These are phyloP conservation scores for Paramecium sexaurelia DNA, from an alignment of 73 alveolate species.

Conservation along the genomic window DNA sequence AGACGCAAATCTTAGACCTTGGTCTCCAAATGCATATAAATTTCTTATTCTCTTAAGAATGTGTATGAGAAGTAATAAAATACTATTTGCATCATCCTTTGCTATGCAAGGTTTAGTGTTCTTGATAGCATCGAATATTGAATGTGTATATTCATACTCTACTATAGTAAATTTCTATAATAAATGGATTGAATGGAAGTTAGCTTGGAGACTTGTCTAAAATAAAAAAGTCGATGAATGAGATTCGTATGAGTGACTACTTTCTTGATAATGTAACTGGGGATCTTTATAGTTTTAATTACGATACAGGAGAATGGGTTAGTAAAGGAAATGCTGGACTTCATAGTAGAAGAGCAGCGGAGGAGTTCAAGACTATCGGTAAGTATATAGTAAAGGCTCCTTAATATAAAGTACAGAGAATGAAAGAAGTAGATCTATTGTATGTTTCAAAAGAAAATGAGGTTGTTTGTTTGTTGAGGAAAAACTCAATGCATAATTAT, in stretches of 20 bases:
- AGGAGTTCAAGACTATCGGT: slow-evolving; percentile 59
- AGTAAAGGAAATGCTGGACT: slow-evolving; percentile 93
- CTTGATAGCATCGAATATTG: slow-evolving; percentile 58
- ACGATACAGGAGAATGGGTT: slow-evolving; percentile 84
- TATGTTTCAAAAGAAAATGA: slow-evolving; percentile 29
- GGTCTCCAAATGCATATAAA: slow-evolving; percentile 83
- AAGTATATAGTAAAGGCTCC: slow-evolving; percentile 55
- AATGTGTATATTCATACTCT: not conserved
- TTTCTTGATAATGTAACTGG: slow-evolving; percentile 94
- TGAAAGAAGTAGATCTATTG: slow-evolving; percentile 1
- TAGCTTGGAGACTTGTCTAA: slow-evolving; percentile 49
- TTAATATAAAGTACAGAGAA: not conserved
- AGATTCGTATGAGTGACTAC: slow-evolving; percentile 71
- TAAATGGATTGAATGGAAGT: slow-evolving; percentile 71
- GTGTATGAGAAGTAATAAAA: slow-evolving; percentile 60
- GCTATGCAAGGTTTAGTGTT: slow-evolving; percentile 61
- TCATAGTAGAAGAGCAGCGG: slow-evolving; percentile 77
- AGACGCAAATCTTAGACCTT: slow-evolving; percentile 85
- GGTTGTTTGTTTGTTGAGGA: not conserved
- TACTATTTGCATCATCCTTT: slow-evolving; percentile 57
- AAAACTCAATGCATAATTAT: slow-evolving; percentile 58
- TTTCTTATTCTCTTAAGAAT: slow-evolving; percentile 43
- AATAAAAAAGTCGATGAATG: slow-evolving; percentile 58
- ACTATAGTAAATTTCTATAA: not conserved
- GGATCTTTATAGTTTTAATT: slow-evolving; percentile 84